A percentile compares a stretch with the other conserved stretches of the same genome.
These are phyloP conservation scores for Panus rudis DNA, from an alignment of 768 basidiomycete species.

Conservation along the genomic window DNA sequence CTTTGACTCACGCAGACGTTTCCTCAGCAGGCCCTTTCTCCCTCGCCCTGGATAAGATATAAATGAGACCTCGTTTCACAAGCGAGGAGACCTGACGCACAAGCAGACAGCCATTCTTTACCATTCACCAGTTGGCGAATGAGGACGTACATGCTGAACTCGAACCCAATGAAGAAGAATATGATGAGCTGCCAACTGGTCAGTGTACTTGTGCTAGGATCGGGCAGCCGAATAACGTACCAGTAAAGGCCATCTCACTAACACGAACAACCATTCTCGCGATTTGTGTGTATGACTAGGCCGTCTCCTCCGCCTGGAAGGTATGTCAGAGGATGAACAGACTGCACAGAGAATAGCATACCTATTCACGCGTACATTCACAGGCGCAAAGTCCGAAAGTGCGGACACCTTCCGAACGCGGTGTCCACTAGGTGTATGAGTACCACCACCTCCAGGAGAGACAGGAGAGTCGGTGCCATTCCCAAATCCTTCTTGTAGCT, in stretches of 20 bases:
- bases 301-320: slow-evolving; percentile 31
- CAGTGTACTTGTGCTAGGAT: too few relatives aligned
- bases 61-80: not conserved
- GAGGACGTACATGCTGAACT: slow-evolving; percentile 83
- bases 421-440: slow-evolving; percentile 22
- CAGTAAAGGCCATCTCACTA: slow-evolving; percentile 83
- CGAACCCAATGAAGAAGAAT: slow-evolving; percentile 71
- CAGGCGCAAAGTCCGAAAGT: slow-evolving; percentile 83
- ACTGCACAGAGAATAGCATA: slow-evolving; percentile 23
- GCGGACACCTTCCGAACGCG: slow-evolving; percentile 79
- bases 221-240: too few relatives aligned
- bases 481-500: slow-evolving; percentile 6
- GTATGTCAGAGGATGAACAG: not conserved
- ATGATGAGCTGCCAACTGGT: slow-evolving; percentile 58
- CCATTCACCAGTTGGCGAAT: slow-evolving; percentile 91
- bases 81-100: slow-evolving; percentile 32
- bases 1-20: slow-evolving; percentile 63
- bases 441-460: slow-evolving; percentile 4
- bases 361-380: slow-evolving; percentile 80
- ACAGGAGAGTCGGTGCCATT: slow-evolving; percentile 17
- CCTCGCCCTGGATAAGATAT: slow-evolving; percentile 61
- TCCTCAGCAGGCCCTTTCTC: slow-evolving; percentile 69
- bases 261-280: slow-evolving; percentile 69
- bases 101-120: slow-evolving; percentile 89
- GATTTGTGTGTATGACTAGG: slow-evolving; percentile 28